These are phyloP conservation scores for Trichophyton simii DNA, from an alignment of 2,329 filamentous ascomycete species.

Conservation along the genomic window DNA sequence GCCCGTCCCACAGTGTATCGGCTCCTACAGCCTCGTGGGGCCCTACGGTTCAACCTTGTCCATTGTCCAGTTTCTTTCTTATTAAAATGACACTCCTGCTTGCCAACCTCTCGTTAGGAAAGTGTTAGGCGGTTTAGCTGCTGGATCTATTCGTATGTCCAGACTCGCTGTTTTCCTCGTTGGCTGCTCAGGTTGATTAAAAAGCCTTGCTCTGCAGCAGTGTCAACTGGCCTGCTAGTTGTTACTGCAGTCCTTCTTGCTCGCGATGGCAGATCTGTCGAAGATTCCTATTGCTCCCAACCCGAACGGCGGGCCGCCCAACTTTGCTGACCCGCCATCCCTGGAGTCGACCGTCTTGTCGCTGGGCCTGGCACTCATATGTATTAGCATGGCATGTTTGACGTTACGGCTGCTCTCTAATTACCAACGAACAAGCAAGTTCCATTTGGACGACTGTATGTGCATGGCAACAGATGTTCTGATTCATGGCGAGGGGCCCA, in stretches of 20 bases:
- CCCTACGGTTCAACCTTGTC: not conserved
- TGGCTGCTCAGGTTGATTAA: not conserved
- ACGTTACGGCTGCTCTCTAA: not conserved
- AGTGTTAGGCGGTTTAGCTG: not conserved
- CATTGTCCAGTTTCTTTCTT: not conserved
- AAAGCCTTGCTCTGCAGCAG: not conserved
- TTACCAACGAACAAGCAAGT: not conserved
- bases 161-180: not conserved
- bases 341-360: not conserved
- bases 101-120: not conserved
- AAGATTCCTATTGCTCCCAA: constrained; percentile 2
- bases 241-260: too few species aligned
- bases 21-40: constrained; percentile 3
- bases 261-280: not conserved
- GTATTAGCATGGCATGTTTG: not conserved
- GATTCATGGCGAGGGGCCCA: not conserved
- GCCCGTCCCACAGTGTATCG: not conserved
- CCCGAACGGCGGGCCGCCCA: not conserved
- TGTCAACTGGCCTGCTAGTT: not conserved
- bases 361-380: not conserved
- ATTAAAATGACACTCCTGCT: constrained; percentile 1
- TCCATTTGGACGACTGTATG: constrained; percentile 2
- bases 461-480: not conserved
- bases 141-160: not conserved
- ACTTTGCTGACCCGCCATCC: not conserved